phyloP scores from a whole-genome alignment of 1,284 basidiomycete species.

The Heliocybe sulcata region DNA sequence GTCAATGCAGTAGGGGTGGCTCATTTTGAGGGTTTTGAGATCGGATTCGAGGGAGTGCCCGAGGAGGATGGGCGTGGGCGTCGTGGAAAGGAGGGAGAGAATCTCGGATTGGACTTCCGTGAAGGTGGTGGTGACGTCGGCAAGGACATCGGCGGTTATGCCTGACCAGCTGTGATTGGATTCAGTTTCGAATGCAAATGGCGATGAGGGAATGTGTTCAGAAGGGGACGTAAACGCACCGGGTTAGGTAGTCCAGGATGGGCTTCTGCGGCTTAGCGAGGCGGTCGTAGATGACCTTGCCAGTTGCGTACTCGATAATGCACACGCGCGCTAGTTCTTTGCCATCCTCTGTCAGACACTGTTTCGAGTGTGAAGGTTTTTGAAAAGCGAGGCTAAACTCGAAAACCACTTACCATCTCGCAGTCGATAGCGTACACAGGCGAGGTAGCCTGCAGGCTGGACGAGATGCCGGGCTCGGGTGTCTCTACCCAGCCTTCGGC shows the following conservation, averaged over 20 bases:
- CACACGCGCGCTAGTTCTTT: constrained; percentile 84
- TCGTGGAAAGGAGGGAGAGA: constrained; percentile 41
- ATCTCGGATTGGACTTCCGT: constrained; percentile 69
- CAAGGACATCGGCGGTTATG: constrained; percentile 72
- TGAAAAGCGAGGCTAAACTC: not conserved
- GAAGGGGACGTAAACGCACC: constrained; percentile 32
- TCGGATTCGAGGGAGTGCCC: constrained; percentile 94
- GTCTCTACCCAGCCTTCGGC: constrained; percentile 70
- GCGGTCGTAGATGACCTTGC: constrained; percentile 74
- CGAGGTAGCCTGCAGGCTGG: constrained; percentile 20
- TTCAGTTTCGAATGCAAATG: not conserved
- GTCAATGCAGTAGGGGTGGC: constrained; percentile 82
- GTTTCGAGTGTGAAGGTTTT: constrained; percentile 4
- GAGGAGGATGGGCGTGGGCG: constrained; percentile 76
- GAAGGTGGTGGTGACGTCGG: constrained; percentile 66
- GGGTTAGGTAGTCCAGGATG: constrained; percentile 82
- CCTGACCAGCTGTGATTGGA: constrained; percentile 69
- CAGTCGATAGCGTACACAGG: constrained; percentile 78
- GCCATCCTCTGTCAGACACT: constrained; percentile 84
- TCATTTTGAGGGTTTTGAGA: constrained; percentile 75
- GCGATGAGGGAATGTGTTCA: not conserved
- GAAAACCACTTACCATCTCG: constrained; percentile 69
- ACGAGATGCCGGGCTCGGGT: constrained; percentile 32
- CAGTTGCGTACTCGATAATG: constrained; percentile 69
- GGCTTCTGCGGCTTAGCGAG: constrained; percentile 81